A percentile compares a stretch with the other conserved stretches of the same genome.
These are phyloP conservation scores for Endocalyx cinctus DNA, from an alignment of 2,329 filamentous ascomycete species.

Conservation along the genomic window DNA sequence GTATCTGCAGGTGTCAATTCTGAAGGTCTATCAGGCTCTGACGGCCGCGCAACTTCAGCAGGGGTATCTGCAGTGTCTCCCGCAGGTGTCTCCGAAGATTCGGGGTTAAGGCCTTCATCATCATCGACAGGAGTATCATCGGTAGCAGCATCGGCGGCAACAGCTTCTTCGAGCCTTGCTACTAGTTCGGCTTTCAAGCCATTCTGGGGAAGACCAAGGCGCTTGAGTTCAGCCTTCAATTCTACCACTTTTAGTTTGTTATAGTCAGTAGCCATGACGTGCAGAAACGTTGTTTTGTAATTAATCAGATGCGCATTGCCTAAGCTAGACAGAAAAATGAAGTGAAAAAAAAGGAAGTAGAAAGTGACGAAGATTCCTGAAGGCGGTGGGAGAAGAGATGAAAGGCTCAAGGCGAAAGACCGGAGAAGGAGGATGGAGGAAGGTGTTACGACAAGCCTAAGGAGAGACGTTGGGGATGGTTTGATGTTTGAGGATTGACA, in stretches of 20 bases:
- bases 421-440: neutral
- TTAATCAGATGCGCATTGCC: conserved; percentile 14
- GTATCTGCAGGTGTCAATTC: neutral
- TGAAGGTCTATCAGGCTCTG: conserved; percentile 4
- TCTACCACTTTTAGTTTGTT: conserved; percentile 66
- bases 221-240: conserved; percentile 70
- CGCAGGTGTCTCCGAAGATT: too few relatives aligned
- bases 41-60: conserved; percentile 11
- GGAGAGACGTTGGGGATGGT: too few relatives aligned
- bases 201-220: conserved; percentile 61
- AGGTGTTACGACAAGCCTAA: neutral
- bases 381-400: neutral
- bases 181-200: conserved; percentile 71
- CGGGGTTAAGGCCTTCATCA: too few relatives aligned
- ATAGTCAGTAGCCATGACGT: conserved; percentile 46
- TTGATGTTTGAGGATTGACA: too few relatives aligned
- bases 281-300: conserved; percentile 3
- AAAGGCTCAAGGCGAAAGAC: neutral
- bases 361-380: neutral
- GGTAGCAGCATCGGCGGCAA: conserved; percentile 18
- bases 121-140: conserved; percentile 9
- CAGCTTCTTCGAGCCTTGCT: conserved; percentile 51
- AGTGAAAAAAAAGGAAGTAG: conserved; percentile 4
- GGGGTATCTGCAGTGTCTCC: conserved; percentile 11
- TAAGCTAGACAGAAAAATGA: too few relatives aligned